Evolutionary conservation across 1,139 yeast species (phyloP).

Genomic region (Suhomyces taliae): DNA sequence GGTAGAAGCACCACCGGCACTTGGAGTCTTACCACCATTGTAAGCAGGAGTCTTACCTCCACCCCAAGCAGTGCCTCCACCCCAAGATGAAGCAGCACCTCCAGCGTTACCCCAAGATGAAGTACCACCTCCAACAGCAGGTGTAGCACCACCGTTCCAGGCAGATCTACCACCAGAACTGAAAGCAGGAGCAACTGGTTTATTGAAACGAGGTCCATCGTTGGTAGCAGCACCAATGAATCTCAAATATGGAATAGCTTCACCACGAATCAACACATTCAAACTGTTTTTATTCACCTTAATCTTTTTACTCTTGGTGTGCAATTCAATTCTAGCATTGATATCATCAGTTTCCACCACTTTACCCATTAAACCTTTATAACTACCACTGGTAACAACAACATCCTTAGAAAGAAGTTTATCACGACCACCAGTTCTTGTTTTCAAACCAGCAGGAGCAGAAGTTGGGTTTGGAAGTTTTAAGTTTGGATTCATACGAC

Average conservation of each 20-base stretch:
- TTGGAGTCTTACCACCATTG: slow-evolving; percentile 17
- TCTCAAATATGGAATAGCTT: slow-evolving; percentile 75
- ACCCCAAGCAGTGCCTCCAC: slow-evolving; percentile 52
- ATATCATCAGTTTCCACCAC: slow-evolving; percentile 92
- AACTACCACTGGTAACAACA: slow-evolving; percentile 83
- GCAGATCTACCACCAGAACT: slow-evolving; percentile 42
- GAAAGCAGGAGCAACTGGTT: slow-evolving; percentile 44
- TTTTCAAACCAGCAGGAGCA: slow-evolving; percentile 54
- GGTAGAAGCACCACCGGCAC: slow-evolving; percentile 34
- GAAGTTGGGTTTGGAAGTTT: slow-evolving; percentile 34
- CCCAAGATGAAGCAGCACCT: slow-evolving; percentile 49
- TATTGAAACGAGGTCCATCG: slow-evolving; percentile 22
- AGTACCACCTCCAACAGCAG: slow-evolving; percentile 35
- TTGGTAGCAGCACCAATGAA: slow-evolving; percentile 55
- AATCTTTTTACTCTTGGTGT: slow-evolving; percentile 85
- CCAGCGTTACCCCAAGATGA: slow-evolving; percentile 31
- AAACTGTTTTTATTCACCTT: slow-evolving; percentile 80
- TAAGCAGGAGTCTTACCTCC: slow-evolving; percentile 34
- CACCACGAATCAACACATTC: slow-evolving; percentile 66
- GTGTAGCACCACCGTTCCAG: slow-evolving; percentile 53
- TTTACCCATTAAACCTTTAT: slow-evolving; percentile 92
- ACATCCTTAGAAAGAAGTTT: slow-evolving; percentile 80
- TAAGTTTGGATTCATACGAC: slow-evolving; percentile 85
- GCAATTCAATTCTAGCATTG: slow-evolving; percentile 88
- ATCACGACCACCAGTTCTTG: slow-evolving; percentile 72